Evolutionary conservation across 2,329 filamentous ascomycete species (phyloP).

Genomic region (Colletotrichum sp.): DNA sequence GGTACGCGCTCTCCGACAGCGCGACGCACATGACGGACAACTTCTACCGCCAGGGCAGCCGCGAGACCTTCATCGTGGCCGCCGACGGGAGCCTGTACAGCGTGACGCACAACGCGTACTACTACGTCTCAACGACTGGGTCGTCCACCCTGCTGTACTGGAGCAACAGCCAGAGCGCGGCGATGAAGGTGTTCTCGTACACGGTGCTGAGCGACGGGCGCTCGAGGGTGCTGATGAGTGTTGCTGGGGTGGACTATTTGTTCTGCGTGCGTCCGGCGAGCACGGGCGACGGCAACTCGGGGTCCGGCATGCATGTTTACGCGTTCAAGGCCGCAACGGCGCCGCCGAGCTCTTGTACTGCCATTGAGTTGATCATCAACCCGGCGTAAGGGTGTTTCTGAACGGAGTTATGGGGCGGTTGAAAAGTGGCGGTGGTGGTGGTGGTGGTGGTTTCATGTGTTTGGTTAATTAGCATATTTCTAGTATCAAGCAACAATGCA

Average conservation of each 20-base stretch:
- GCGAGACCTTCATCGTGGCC: neutral
- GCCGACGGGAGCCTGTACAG: neutral
- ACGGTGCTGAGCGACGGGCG: neutral
- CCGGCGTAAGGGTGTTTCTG: neutral
- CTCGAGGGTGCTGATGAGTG: neutral
- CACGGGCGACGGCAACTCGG: neutral
- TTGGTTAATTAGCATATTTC: neutral
- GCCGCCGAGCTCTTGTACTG: neutral
- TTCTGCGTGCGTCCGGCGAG: neutral
- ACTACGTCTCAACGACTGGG: neutral
- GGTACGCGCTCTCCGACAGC: neutral
- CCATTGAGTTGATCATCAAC: neutral
- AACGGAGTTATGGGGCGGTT: neutral
- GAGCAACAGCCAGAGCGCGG: neutral
- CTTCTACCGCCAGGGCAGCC: neutral
- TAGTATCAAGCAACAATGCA: neutral
- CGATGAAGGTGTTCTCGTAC: neutral
- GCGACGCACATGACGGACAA: neutral
- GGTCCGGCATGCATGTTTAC: neutral
- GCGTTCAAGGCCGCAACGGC: neutral
- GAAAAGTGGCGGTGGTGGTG: no score
- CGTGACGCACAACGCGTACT: neutral
- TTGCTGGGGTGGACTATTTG: accelerated
- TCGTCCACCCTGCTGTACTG: neutral
- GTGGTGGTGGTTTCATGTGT: no score